Percentiles rank a stretch among this genome's conserved stretches.
phyloP scores from a whole-genome alignment of 306 rosid species.

The Malus asiatica region DNA sequence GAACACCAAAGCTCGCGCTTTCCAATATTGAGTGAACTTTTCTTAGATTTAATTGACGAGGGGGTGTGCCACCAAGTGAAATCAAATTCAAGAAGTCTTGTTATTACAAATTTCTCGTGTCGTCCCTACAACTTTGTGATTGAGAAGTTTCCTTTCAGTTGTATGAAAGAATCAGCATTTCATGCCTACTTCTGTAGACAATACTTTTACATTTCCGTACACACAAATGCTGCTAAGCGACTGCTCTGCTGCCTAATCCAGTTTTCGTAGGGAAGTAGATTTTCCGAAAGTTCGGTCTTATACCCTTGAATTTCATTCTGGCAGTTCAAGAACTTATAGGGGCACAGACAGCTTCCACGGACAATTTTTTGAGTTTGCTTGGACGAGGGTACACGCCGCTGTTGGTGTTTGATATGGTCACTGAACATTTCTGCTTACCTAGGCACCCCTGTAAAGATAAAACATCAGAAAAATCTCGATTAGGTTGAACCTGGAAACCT shows the following conservation, averaged over 20 bases:
- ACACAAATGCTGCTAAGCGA: not conserved
- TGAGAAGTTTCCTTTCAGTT: too few species aligned
- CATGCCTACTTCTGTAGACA: too few species aligned
- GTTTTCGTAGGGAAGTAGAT: not conserved
- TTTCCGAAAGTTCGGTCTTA: not conserved
- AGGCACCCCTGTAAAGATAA: conserved; percentile 39
- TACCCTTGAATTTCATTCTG: not conserved
- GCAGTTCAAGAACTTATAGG: conserved; percentile 4
- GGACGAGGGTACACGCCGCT: conserved; percentile 67
- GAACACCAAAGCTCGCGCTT: too few species aligned
- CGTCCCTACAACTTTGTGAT: too few species aligned
- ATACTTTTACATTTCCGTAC: too few species aligned
- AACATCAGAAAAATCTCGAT: not conserved
- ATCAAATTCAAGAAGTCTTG: too few species aligned
- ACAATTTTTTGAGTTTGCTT: conserved; percentile 34
- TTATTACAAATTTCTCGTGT: too few species aligned
- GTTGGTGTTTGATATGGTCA: conserved; percentile 33
- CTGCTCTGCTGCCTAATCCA: not conserved
- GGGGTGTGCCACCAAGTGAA: too few species aligned
- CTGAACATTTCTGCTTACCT: conserved; percentile 47
- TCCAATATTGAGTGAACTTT: too few species aligned
- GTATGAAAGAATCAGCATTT: too few species aligned
- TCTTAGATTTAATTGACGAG: too few species aligned
- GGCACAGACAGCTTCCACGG: conserved; percentile 59
- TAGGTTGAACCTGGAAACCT: not conserved